phyloP scores from a whole-genome alignment of 2,329 filamentous ascomycete genomes.

The Sarocladiaceae sp. region DNA sequence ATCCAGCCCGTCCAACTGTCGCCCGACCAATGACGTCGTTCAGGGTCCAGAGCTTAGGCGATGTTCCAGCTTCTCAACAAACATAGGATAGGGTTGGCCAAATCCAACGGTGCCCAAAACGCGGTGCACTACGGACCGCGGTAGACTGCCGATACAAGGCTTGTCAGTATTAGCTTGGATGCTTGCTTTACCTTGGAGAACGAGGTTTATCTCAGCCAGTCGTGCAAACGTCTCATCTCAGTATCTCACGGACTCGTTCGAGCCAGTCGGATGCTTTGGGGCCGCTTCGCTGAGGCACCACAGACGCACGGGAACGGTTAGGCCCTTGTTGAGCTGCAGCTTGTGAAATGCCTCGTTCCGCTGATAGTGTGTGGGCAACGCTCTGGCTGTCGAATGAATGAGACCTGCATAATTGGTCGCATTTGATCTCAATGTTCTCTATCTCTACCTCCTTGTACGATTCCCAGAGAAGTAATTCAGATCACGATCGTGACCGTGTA shows the following conservation, averaged over 20 bases:
- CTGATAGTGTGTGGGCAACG: background rate
- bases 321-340: background rate
- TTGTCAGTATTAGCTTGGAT: too few relatives aligned
- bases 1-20: background rate
- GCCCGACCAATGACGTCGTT: background rate
- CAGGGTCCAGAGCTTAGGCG: background rate
- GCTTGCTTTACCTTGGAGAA: too few relatives aligned
- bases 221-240: too few relatives aligned
- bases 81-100: too few relatives aligned
- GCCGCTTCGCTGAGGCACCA: background rate
- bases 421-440: background rate
- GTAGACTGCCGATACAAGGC: too few relatives aligned
- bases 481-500: background rate
- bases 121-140: too few relatives aligned
- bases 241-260: too few relatives aligned
- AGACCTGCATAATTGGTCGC: constrained; percentile 2
- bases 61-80: too few relatives aligned
- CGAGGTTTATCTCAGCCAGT: too few relatives aligned
- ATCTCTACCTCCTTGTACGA: background rate
- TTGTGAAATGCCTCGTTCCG: constrained; percentile 2
- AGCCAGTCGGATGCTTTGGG: background rate
- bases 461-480: background rate
- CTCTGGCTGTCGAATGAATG: background rate
- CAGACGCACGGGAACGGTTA: background rate
- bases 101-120: too few relatives aligned